Conservation (phyloP, 2,329 filamentous ascomycete species). For the Magnaporthales sp. region DNA sequence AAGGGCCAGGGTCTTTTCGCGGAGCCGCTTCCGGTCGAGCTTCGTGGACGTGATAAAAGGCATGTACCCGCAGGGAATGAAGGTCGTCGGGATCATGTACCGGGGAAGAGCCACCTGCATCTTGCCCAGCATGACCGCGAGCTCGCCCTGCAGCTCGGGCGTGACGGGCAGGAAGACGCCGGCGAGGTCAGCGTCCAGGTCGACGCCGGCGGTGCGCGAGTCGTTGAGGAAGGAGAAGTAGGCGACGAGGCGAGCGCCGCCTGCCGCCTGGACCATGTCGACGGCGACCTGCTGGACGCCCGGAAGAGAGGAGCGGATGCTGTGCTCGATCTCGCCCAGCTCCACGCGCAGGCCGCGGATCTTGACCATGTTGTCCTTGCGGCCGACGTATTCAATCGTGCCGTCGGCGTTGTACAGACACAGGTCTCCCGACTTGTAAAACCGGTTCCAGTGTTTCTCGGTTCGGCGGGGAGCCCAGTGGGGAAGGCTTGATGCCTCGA, state of each 20-base stretch:
- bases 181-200: background rate
- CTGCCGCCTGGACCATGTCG: background rate
- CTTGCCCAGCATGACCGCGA: constrained; percentile 6
- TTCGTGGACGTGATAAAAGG: constrained; percentile 18
- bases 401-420: constrained; percentile 5
- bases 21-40: constrained; percentile 17
- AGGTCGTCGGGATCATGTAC: constrained; percentile 20
- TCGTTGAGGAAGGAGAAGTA: constrained; percentile 5
- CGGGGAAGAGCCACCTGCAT: constrained; percentile 9
- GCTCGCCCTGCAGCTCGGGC: constrained; percentile 7
- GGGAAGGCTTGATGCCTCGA: background rate
- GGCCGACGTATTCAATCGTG: constrained; percentile 9
- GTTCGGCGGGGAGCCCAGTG: background rate
- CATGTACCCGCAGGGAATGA: constrained; percentile 14
- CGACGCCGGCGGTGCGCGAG: background rate
- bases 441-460: background rate
- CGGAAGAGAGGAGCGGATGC: constrained; percentile 1
- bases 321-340: constrained; percentile 9
- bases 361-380: constrained; percentile 11
- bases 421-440: background rate
- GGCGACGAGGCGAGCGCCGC: constrained; percentile 1
- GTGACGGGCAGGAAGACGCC: constrained; percentile 1
- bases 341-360: constrained; percentile 11
- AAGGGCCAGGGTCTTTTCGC: constrained; percentile 7
- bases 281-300: background rate